A percentile compares a stretch with the other conserved stretches of the same genome.
Conservation (phyloP, 2,329 filamentous ascomycete species). For the Aureobasidium sp. region DNA sequence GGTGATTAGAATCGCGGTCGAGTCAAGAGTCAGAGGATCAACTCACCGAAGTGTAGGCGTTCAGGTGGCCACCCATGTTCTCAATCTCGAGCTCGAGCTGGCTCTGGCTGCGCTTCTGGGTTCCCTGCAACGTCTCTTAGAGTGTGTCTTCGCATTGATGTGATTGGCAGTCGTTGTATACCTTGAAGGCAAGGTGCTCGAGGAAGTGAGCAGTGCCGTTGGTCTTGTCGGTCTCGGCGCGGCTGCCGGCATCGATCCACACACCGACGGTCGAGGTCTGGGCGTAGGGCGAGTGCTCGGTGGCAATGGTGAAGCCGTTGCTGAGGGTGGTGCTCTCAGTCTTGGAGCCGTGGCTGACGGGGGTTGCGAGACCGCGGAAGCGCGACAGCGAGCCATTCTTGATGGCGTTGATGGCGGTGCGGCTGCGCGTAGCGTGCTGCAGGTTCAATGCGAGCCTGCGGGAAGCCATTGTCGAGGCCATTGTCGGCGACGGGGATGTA, state of each 20-base stretch:
- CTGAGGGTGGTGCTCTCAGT: slow-evolving; percentile 93
- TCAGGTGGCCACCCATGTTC: slow-evolving; percentile 99
- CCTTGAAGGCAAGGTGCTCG: slow-evolving; percentile 99
- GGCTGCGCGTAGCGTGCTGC: slow-evolving; percentile 79
- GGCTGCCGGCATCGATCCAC: slow-evolving; percentile 98
- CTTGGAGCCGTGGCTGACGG: slow-evolving; percentile 64
- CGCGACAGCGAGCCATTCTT: slow-evolving; percentile 57
- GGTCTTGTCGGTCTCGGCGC: slow-evolving; percentile 95
- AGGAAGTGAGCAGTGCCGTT: slow-evolving; percentile 99
- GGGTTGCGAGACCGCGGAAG: slow-evolving; percentile 83
- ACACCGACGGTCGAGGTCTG: slow-evolving; percentile 97
- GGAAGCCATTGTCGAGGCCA: slow-evolving; percentile 67
- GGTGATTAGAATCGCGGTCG: neutral
- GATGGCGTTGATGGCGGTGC: slow-evolving; percentile 70
- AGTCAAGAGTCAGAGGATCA: neutral
- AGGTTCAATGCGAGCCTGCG: slow-evolving; percentile 94
- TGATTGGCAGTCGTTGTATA: slow-evolving; percentile 33
- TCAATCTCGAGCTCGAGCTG: slow-evolving; percentile 99
- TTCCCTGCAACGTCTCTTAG: slow-evolving; percentile 53
- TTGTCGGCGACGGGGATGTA: slow-evolving; percentile 19
- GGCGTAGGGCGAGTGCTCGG: slow-evolving; percentile 95
- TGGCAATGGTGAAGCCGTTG: slow-evolving; percentile 97
- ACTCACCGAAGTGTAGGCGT: slow-evolving; percentile 96
- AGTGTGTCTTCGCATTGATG: slow-evolving; percentile 12
- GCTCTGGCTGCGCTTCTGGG: slow-evolving; percentile 86